Base-by-base conservation (phyloP, 805 yeast species). In the Hanseniaspora nectarophila region DNA sequence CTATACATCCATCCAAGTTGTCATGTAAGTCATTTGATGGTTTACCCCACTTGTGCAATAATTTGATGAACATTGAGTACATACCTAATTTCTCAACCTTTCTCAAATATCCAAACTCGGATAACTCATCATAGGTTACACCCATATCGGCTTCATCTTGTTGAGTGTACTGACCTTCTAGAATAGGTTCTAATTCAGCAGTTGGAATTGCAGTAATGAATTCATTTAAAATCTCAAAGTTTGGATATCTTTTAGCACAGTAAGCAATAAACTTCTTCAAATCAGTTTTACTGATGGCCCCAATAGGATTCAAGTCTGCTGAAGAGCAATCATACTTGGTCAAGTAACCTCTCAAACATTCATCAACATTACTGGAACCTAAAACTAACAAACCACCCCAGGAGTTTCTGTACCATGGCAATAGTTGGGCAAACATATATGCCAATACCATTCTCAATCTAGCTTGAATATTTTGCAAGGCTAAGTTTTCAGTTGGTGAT, bases 101-200 rank as follows among this genome's bases (percentile, higher is more conserved):
- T 58, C 99, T 77, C 56, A 92, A 73, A 54, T 84, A 75, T 13
- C 99, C 99, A 70, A 92, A 89, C 6, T 84, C 73, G 32, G 95
- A 82, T 55, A 92, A 74, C 63, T 92, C 98, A 57, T 89, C 95
- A 61, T 92, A 92, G 0, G 96, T 85, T 82, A 94, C 84, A 1
- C 99, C 99, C 99, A 92, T 92, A 63, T 92, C 99, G 13, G 78
- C 80, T 67, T 92, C 99, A 66, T 92, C 99, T 31, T 95, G 84
- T 67, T 92, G 99, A 15, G 90, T 94, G 60, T 92, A 90, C 18
- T 47, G 28, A 53, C 79, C 74, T 57, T 83, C 81, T 0, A 98
- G 92, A 51, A 87, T 90, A 33, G 99, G 99, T 62, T 92, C 99
- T 48, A 92, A 75, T 65, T 92, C 99, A 0, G 99, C 99, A 0